Evolutionary conservation across 139 green algal genomes (phyloP).

Genomic region (Volvox reticuliferus): DNA sequence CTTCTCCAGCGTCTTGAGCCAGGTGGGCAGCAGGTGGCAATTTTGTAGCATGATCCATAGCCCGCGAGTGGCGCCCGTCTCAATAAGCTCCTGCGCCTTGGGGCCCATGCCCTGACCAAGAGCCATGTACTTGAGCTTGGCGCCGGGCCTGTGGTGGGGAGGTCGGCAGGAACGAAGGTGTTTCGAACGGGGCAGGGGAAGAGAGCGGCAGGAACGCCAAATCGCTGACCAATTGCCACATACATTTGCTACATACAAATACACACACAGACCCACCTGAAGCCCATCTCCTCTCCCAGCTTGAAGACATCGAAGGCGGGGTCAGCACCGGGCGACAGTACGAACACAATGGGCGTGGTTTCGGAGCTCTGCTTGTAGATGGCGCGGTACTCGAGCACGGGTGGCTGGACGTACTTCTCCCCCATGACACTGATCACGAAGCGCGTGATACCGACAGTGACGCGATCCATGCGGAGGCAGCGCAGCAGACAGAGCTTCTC

Average conservation of each 20-base stretch:
- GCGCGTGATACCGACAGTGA: slow-evolving; percentile 81
- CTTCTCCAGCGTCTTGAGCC: slow-evolving; percentile 91
- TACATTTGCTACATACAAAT: no score
- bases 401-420: slow-evolving; percentile 81
- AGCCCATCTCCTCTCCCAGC: slow-evolving; percentile 91
- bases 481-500: slow-evolving; percentile 88
- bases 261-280: slow-evolving; percentile 56
- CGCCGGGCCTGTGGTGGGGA: slow-evolving; percentile 53
- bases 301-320: slow-evolving; percentile 92
- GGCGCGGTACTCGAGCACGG: slow-evolving; percentile 81
- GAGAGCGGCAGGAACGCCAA: no score
- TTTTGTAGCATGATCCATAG: slow-evolving; percentile 94
- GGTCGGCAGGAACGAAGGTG: background rate
- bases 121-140: slow-evolving; percentile 94
- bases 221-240: no score
- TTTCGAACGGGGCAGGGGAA: no score
- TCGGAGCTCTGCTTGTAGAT: slow-evolving; percentile 82
- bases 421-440: slow-evolving; percentile 81
- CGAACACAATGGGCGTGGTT: slow-evolving; percentile 89
- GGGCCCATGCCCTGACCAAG: slow-evolving; percentile 93
- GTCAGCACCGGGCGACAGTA: slow-evolving; percentile 90
- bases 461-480: slow-evolving; percentile 87
- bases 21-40: slow-evolving; percentile 89
- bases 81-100: slow-evolving; percentile 86
- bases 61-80: slow-evolving; percentile 76